Evolutionary conservation across 257 asterid species (phyloP), one percentile per base, ranked within the genome.

Genomic region (Anisodus acutangulus): DNA sequence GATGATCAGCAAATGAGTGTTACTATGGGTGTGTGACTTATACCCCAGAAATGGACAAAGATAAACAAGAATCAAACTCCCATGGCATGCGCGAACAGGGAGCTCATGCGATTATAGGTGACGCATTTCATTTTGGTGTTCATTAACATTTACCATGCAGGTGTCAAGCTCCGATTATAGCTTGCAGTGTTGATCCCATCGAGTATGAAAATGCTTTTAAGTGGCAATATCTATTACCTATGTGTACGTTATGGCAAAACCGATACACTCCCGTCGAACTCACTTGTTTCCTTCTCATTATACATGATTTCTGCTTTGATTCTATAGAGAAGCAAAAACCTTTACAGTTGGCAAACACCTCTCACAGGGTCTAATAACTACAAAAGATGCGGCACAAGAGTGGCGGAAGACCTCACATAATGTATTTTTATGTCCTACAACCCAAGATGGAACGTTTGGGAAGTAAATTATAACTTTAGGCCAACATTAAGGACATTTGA

Each of bases 1-100:
- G 17, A 54, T 54, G 59, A 54, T 54, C 13, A 54, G 59, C 59
- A 54, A 16, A 54, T 6, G 17, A 54, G 16, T 54, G 59, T 54
- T 54, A 54, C 59, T 12, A 54, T 54, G 17, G 58, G 16, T 53
- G 58, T 54, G 15, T 11, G 58, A 54, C 58, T 16, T 11, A 3
- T 31, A 31, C 35, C 35, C 35, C 35, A 31, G 35, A 31, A 31
- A 31, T 31, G 35, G 64, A 58, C 4, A 9, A 64, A 64, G 41
- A 64, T 64, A 43, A 64, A 64, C 71, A 64, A 64, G 17, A 64
- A 64, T 5, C 71, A 64, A 31, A 64, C 71, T 31, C 45, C 71
- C 45, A 26, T 10, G 45, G 8, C 43, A 64, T 64, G 71, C 3
- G 15, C 26, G 22, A 64, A 31, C 45, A 31, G 45, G 43, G 41